Base-by-base conservation (phyloP, 148 eudicot species). In the Silene conica region DNA sequence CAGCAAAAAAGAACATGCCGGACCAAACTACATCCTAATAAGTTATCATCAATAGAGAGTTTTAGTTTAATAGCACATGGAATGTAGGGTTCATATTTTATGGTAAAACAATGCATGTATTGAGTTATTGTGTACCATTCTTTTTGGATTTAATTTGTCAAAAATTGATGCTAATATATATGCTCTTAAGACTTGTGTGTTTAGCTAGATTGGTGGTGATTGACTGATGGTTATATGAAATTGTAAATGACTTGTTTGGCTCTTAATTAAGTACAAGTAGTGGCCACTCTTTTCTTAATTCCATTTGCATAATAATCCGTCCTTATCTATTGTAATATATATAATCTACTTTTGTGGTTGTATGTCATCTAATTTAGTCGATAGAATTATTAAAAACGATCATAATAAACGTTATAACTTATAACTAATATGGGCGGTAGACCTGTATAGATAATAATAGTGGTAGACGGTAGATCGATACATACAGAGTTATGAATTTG, bases 191-290 rank as follows among this genome's bases (percentile, higher is more conserved):
- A 50, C 55, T 50, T 50, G 16, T 50, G 16, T 50, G 16, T 50
- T 50, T 26, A 6, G 61, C 69, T 56, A 67, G 19, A 67, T 67
- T 78, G 48, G 69, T n/a, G 19, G 34, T 66, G 50, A 38, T 11
- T 38, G 12, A 73, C 2, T 50, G 43, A 12, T 41, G 41, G 48
- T 58, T 2, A 31, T 31, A 31, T 2, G 34, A 73, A 48, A 67
- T 28, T 19, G 13, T 67, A 73, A 71, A 73, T 78, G 81, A 73
- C 77, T 41, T 78, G 73, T 73, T 4, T 78, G 69, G 69, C 25
- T 54, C 76, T 72, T 59, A 28, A 70, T 77, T 34, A n/a, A 14
- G 18, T 50, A 50, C 55, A 50, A 50, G 18, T 72, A 72, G 61
- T 41, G 72, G 38, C 46, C 43, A 23, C 12, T 59, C 15, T 16